A percentile compares a stretch with the other conserved stretches of the same genome.
phyloP scores from a whole-genome alignment of 2,329 filamentous ascomycete species.

The Keithomyces neogunnii region DNA sequence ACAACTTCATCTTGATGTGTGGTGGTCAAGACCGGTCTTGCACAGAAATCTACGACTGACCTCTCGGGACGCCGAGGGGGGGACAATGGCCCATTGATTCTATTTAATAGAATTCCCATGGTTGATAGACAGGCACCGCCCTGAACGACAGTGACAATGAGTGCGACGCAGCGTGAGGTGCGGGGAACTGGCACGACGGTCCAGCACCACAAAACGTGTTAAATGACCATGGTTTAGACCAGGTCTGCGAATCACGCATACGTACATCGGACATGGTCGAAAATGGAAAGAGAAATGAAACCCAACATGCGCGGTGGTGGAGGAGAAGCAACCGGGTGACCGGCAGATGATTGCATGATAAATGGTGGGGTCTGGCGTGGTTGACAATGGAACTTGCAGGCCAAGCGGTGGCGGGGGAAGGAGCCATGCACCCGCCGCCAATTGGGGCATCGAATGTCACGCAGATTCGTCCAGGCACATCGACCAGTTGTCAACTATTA shows the following conservation, averaged over 20 bases:
- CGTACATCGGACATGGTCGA: too few species aligned
- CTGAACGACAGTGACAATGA: neutral
- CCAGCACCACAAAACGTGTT: neutral
- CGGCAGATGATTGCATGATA: neutral
- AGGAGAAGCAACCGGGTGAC: neutral
- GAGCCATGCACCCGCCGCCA: too few species aligned
- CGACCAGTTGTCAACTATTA: neutral
- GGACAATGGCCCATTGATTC: neutral
- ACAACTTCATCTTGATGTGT: constrained; percentile 15
- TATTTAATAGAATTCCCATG: neutral
- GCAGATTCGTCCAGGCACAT: neutral
- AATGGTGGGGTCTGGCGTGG: neutral
- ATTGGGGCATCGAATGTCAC: too few species aligned
- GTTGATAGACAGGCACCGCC: neutral
- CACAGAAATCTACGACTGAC: neutral
- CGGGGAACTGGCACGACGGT: neutral
- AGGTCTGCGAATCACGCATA: neutral
- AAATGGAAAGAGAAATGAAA: neutral
- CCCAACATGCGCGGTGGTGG: neutral
- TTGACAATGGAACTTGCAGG: too few species aligned
- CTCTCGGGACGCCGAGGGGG: too few species aligned
- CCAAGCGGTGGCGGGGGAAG: too few species aligned
- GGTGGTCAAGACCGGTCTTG: neutral
- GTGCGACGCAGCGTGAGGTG: neutral
- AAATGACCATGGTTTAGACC: neutral